Percentiles rank a stretch among this genome's conserved stretches.
These are phyloP conservation scores for Jaminaea rosea DNA, from an alignment of 1,284 basidiomycete species.

Conservation along the genomic window DNA sequence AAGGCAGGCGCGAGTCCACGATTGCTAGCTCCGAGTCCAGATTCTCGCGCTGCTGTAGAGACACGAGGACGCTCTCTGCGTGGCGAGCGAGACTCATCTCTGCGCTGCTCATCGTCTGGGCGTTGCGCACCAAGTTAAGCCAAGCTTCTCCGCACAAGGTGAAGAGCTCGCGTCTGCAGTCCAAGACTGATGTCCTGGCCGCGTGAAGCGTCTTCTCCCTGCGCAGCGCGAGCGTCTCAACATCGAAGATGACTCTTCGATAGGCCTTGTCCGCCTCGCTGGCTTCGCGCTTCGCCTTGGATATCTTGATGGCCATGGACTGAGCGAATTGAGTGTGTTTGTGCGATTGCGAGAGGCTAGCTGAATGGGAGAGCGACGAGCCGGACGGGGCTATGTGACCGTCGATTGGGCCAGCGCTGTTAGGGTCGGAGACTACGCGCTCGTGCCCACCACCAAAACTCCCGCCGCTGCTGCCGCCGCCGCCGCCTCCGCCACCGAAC, in stretches of 20 bases:
- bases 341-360: background rate
- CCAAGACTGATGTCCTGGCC: constrained; percentile 72
- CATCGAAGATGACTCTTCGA: constrained; percentile 78
- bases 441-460: background rate
- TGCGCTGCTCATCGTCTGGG: constrained; percentile 19
- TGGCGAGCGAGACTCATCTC: constrained; percentile 28
- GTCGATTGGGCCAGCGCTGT: background rate
- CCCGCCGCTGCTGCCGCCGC: background rate
- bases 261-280: constrained; percentile 71
- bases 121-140: constrained; percentile 24
- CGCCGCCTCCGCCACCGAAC: too few species aligned
- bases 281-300: constrained; percentile 35
- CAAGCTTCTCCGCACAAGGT: constrained; percentile 51
- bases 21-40: constrained; percentile 53
- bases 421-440: constrained; percentile 1
- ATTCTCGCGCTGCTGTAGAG: constrained; percentile 60
- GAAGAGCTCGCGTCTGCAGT: constrained; percentile 68
- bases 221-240: constrained; percentile 74
- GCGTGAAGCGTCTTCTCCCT: constrained; percentile 72
- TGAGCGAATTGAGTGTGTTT: constrained; percentile 21
- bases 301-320: constrained; percentile 29
- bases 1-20: constrained; percentile 54
- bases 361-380: background rate
- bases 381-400: too few species aligned
- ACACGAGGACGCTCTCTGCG: constrained; percentile 57